A percentile compares a stretch with the other conserved stretches of the same genome.
Conservation (phyloP, 805 yeast genomes). For the Wickerhamomyces sydowiorum region DNA sequence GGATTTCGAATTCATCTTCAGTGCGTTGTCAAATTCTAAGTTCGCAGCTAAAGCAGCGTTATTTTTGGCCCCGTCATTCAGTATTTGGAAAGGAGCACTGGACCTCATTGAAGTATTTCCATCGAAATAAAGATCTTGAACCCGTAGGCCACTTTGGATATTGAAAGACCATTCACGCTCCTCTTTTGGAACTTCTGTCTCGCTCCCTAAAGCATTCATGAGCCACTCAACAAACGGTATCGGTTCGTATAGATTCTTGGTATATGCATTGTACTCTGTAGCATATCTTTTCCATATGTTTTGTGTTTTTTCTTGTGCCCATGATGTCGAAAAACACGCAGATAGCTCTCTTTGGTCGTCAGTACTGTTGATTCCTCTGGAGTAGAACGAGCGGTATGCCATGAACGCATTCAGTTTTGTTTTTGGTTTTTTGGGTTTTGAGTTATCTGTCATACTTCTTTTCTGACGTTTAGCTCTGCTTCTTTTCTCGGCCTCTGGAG, state of each 20-base stretch:
- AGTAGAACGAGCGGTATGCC: conserved; percentile 27
- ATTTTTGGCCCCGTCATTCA: too few relatives aligned
- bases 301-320: conserved; percentile 23
- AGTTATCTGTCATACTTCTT: too few relatives aligned
- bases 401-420: conserved; percentile 25
- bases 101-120: too few relatives aligned
- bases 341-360: conserved; percentile 24
- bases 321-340: conserved; percentile 18
- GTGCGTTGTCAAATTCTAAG: too few relatives aligned
- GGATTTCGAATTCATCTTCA: too few relatives aligned
- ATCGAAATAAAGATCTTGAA: neutral
- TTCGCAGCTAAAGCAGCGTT: too few relatives aligned
- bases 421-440: too few relatives aligned
- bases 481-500: too few relatives aligned
- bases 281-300: conserved; percentile 26
- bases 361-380: conserved; percentile 17
- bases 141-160: neutral
- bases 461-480: too few relatives aligned
- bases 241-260: neutral
- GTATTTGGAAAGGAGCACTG: too few relatives aligned
- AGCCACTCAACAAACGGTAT: conserved; percentile 6
- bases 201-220: neutral
- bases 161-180: neutral
- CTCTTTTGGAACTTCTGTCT: neutral
- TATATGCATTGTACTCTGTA: conserved; percentile 17